Conservation (phyloP, 2,329 filamentous ascomycete genomes). For the Ceratocystis cacaofunesta region DNA sequence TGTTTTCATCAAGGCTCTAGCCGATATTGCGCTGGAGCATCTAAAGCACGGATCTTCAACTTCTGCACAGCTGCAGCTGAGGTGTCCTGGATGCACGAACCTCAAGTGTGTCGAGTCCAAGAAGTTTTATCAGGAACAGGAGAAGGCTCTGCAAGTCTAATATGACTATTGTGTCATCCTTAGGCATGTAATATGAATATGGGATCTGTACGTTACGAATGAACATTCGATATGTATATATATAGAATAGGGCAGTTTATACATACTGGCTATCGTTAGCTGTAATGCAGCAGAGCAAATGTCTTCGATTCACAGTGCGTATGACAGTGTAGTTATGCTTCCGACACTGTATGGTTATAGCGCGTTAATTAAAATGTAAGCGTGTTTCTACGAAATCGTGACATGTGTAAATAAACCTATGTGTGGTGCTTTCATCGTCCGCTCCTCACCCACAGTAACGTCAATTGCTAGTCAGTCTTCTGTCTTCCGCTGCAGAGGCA, state of each 20-base stretch:
- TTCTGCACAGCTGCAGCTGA: constrained; percentile 72
- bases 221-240: not conserved
- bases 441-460: not conserved
- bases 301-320: not conserved
- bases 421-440: not conserved
- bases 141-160: constrained; percentile 3
- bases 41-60: constrained; percentile 51
- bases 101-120: constrained; percentile 71
- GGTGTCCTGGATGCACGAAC: constrained; percentile 87
- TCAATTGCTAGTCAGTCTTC: too few species aligned
- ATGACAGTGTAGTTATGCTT: rapidly evolving
- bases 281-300: not conserved
- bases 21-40: constrained; percentile 72
- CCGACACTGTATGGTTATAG: not conserved
- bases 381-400: constrained; percentile 7
- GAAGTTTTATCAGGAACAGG: constrained; percentile 38
- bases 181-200: not conserved
- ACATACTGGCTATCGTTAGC: not conserved
- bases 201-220: not conserved
- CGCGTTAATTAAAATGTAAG: constrained; percentile 12
- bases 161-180: not conserved
- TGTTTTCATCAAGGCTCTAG: constrained; percentile 79
- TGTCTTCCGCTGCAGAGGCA: too few species aligned
- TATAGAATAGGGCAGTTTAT: not conserved
- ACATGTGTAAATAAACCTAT: not conserved